These are phyloP conservation scores for Auricularia sp. DNA, from an alignment of 768 basidiomycete genomes.

Conservation along the genomic window DNA sequence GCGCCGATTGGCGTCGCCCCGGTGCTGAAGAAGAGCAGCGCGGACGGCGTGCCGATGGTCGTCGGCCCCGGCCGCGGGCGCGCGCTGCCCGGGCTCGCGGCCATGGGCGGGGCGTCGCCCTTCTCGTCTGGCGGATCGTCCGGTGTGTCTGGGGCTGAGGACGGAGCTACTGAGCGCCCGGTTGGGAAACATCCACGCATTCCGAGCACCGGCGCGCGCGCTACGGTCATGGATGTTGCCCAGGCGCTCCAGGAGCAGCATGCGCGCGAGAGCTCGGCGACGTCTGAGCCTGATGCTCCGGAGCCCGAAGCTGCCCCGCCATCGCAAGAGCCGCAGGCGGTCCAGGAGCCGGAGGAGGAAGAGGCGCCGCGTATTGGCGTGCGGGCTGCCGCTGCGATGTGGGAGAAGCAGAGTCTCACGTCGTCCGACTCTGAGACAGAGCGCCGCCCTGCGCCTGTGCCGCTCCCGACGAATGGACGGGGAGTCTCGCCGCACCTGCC, in stretches of 20 bases:
- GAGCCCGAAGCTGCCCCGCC: not conserved
- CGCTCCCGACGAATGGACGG: not conserved
- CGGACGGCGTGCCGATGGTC: not conserved
- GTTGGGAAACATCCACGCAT: conserved; percentile 40
- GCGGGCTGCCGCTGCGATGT: conserved; percentile 9
- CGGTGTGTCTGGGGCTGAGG: not conserved
- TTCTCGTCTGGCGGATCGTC: not conserved
- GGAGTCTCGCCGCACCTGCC: too few relatives aligned
- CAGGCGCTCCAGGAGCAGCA: conserved; percentile 41
- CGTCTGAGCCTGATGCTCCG: conserved; percentile 1
- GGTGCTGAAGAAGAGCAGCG: conserved; percentile 5
- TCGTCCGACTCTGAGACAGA: not conserved
- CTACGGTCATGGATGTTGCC: conserved; percentile 72
- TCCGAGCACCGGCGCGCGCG: conserved; percentile 58
- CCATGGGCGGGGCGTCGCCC: conserved; percentile 4
- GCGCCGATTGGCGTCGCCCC: conserved; percentile 24
- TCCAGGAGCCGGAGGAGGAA: conserved; percentile 4
- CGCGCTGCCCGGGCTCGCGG: conserved; percentile 34
- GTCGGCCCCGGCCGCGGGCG: conserved; percentile 25
- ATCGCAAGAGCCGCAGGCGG: not conserved
- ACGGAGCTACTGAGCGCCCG: not conserved
- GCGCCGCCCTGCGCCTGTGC: not conserved
- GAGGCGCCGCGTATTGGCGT: conserved; percentile 10
- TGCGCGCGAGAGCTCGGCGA: conserved; percentile 8
- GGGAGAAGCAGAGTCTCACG: conserved; percentile 6